Evolutionary conservation across 73 alveolate genomes (phyloP), one percentile per base, ranked within the genome.

Genomic region (Paramecium octaurelia): DNA sequence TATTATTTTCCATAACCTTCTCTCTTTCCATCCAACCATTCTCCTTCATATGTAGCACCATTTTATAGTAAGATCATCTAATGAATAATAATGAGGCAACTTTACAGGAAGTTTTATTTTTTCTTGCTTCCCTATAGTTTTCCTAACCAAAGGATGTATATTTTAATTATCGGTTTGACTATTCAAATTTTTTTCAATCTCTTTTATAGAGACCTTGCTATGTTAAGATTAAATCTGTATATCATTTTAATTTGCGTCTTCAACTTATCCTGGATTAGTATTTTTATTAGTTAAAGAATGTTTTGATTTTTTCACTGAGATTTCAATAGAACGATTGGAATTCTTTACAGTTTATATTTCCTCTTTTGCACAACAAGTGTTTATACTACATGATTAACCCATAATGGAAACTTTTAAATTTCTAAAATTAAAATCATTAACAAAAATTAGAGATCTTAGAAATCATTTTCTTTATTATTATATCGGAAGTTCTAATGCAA

Each of bases 11-110:
- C 98, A 57, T 36, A 71, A 3, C 77, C 86, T 16, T 35, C 97
- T 93, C 77, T 88, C 93, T 21, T 95, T 35, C 93, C 60, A 44
- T 36, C 89, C 93, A 35, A 48, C 94, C 80, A 85, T 71, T 92
- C 96, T 43, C 87, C 93, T 95, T 23, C 98, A 58, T 93, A 93
- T 21, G 87, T 50, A 8, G 96, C 96, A 34, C 96, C 96, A 35
- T 86, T 16, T 9, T 35, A 18, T 73, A 73, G 18, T 16, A 36
- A 18, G 16, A 73, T 40, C 46, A 38, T 21, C 87, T 73, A 68
- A 12, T 5, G 23, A 68, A 73, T 12, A 8, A 35, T 40, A 35
- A 36, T 36, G 5, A 29, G 38, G 31, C 46, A 14, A 36, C 31
- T 73, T 73, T 73, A 73, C 87, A 73, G 87, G 59, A 16, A 73